These are phyloP conservation scores for Ananas comosus DNA, from an alignment of 176 grass and related monocot genomes.

Conservation along the genomic window DNA sequence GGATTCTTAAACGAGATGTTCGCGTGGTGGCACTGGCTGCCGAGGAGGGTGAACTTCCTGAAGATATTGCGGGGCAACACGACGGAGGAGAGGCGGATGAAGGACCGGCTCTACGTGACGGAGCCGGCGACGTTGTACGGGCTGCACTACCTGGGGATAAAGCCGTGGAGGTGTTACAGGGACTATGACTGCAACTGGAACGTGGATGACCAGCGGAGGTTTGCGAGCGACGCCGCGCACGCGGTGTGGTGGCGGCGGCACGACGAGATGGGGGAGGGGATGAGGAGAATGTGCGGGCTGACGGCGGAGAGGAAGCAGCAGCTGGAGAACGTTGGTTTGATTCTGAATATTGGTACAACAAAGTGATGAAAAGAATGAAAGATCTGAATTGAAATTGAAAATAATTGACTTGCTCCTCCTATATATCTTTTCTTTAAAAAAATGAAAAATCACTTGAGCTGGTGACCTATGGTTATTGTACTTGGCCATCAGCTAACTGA, in stretches of 20 bases:
- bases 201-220: constrained; percentile 53
- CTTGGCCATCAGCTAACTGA: too few species aligned
- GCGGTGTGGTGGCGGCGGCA: constrained; percentile 69
- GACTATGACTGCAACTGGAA: constrained; percentile 99
- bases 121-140: constrained; percentile 59
- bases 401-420: too few species aligned
- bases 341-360: too few species aligned
- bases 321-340: constrained; percentile 17
- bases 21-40: constrained; percentile 96
- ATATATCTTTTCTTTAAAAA: too few species aligned
- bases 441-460: too few species aligned
- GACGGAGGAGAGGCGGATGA: constrained; percentile 60
- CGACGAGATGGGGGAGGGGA: constrained; percentile 51
- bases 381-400: too few species aligned
- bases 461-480: too few species aligned
- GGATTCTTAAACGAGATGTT: constrained; percentile 97
- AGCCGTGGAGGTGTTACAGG: constrained; percentile 81
- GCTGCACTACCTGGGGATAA: constrained; percentile 76
- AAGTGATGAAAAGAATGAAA: too few species aligned
- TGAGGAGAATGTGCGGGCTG: constrained; percentile 49
- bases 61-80: constrained; percentile 99
- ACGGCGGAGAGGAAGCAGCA: constrained; percentile 55
- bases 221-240: constrained; percentile 79
- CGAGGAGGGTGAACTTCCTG: constrained; percentile 71
- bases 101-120: constrained; percentile 59